Evolutionary conservation across 2,329 filamentous ascomycete genomes (phyloP).

Genomic region (Hymenoscyphus fructigenus): DNA sequence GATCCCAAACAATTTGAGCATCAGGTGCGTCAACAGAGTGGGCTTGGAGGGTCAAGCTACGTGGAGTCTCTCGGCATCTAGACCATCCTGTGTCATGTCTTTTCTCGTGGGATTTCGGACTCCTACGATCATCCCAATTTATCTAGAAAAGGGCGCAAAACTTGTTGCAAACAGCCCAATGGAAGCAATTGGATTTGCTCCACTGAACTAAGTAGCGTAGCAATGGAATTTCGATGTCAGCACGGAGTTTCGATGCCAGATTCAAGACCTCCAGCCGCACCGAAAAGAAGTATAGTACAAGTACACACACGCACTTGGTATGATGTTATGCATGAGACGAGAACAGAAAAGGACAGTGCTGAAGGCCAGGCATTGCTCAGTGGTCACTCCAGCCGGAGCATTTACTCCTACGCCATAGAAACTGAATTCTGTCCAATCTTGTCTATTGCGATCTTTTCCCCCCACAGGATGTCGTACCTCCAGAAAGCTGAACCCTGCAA

Average conservation of each 20-base stretch:
- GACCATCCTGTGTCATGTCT: background rate
- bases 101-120: too few relatives aligned
- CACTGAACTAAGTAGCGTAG: background rate
- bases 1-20: background rate
- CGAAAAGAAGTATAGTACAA: background rate
- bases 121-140: background rate
- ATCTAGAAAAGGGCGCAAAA: background rate
- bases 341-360: too few relatives aligned
- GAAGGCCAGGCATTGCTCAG: too few relatives aligned
- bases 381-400: too few relatives aligned
- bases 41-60: background rate
- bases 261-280: background rate
- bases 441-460: too few relatives aligned
- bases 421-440: too few relatives aligned
- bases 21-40: background rate
- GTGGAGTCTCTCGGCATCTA: background rate
- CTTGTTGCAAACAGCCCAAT: background rate
- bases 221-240: background rate
- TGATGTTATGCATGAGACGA: conserved; percentile 1
- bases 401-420: too few relatives aligned
- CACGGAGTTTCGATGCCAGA: conserved; percentile 2
- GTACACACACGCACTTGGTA: background rate
- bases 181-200: background rate
- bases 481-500: too few relatives aligned
- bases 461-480: too few relatives aligned